Evolutionary conservation across 768 basidiomycete genomes (phyloP).

Genomic region (Suillus tomentosus): DNA sequence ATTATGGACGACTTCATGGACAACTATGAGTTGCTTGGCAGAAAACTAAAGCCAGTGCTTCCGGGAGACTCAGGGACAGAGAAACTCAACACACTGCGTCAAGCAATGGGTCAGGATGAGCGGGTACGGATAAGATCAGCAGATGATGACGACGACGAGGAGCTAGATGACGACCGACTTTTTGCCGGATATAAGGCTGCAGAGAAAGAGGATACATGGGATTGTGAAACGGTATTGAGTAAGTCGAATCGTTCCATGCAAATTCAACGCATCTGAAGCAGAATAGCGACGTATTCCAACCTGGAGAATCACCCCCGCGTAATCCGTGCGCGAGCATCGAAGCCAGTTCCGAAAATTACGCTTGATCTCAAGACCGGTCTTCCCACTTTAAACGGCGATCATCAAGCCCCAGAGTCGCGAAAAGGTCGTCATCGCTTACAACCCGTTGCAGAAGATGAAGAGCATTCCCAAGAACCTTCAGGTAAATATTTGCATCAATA

Average conservation of each 20-base stretch:
- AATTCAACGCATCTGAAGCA: conserved; percentile 16
- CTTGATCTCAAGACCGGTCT: conserved; percentile 80
- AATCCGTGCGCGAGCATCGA: conserved; percentile 65
- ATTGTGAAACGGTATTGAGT: conserved; percentile 96
- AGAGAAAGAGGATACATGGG: conserved; percentile 82
- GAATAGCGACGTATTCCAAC: conserved; percentile 90
- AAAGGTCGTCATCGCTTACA: conserved; percentile 18
- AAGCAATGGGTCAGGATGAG: conserved; percentile 72
- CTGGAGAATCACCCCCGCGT: conserved; percentile 95
- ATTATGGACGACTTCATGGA: conserved; percentile 95
- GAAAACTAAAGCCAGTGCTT: conserved; percentile 79
- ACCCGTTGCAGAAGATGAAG: conserved; percentile 30
- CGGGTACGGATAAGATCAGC: conserved; percentile 48
- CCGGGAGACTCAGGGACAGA: conserved; percentile 71
- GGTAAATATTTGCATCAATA: not conserved
- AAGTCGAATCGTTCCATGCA: conserved; percentile 32
- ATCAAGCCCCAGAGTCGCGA: conserved; percentile 13
- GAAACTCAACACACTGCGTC: conserved; percentile 79
- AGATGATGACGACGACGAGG: conserved; percentile 49
- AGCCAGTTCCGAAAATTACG: conserved; percentile 60
- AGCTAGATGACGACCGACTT: conserved; percentile 47
- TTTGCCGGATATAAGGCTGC: conserved; percentile 38
- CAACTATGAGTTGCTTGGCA: conserved; percentile 88
- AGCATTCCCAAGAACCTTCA: conserved; percentile 15
- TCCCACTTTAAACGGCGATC: conserved; percentile 48